phyloP scores from a whole-genome alignment of 257 asterid genomes.

The Mitragyna speciosa region DNA sequence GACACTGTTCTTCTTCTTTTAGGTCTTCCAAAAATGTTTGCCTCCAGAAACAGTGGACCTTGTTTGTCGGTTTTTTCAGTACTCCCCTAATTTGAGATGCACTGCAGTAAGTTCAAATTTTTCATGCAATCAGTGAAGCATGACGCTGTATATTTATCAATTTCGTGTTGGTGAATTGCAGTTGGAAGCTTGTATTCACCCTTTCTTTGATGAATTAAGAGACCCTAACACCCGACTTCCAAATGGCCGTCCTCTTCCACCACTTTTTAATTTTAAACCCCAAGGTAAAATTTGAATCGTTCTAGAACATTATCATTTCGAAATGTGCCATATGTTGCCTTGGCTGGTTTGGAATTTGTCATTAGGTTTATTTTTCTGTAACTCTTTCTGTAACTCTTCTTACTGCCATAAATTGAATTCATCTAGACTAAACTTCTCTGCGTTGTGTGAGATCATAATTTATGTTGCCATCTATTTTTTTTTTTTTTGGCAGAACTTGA shows the following conservation, averaged over 20 bases:
- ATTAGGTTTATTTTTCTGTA: neutral
- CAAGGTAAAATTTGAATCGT: slow-evolving; percentile 54
- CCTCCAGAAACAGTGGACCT: slow-evolving; percentile 98
- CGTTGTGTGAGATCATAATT: neutral
- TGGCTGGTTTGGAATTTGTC: neutral
- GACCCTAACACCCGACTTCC: slow-evolving; percentile 85
- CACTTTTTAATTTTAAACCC: slow-evolving; percentile 86
- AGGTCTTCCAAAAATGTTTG: slow-evolving; percentile 96
- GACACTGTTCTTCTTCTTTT: slow-evolving; percentile 25
- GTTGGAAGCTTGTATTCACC: slow-evolving; percentile 98
- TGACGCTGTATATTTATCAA: slow-evolving; percentile 14
- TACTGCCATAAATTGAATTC: neutral
- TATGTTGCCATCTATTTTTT: neutral
- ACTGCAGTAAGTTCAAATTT: slow-evolving; percentile 76
- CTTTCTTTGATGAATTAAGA: slow-evolving; percentile 91
- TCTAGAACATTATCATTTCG: neutral
- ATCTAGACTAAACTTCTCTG: neutral
- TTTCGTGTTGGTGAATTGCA: slow-evolving; percentile 32
- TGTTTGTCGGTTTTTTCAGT: slow-evolving; percentile 89
- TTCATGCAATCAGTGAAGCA: slow-evolving; percentile 22
- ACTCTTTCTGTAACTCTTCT: neutral
- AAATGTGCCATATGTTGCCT: neutral
- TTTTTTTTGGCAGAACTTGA: slow-evolving; percentile 64
- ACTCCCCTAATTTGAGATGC: slow-evolving; percentile 95
- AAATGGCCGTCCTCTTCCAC: slow-evolving; percentile 98